phyloP scores from a whole-genome alignment of 73 alveolate genomes.

The Symbiodinium pilosum region DNA sequence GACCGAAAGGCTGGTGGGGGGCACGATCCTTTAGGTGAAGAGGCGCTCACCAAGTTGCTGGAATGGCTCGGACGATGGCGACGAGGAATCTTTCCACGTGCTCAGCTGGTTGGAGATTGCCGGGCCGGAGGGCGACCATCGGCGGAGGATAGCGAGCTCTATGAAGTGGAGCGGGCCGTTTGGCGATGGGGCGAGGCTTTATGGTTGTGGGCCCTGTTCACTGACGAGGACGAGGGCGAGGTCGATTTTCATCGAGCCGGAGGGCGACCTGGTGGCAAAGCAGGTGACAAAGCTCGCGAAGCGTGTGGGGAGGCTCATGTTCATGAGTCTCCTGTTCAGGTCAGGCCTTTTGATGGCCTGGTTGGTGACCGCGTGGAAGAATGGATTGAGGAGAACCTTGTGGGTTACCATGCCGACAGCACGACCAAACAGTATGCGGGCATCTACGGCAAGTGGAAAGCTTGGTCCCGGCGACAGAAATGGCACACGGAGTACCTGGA shows the following conservation, averaged over 20 bases:
- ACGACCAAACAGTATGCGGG: not conserved
- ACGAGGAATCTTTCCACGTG: not conserved
- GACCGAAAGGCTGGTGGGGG: not conserved
- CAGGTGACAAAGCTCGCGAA: not conserved
- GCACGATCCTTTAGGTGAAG: not conserved
- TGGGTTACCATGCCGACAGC: constrained; percentile 15
- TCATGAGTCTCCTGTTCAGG: too few species aligned
- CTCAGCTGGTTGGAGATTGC: not conserved
- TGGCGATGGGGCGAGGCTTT: constrained; percentile 41
- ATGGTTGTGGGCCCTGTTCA: not conserved
- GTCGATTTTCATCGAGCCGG: not conserved
- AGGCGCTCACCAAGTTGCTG: not conserved
- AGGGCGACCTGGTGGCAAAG: not conserved
- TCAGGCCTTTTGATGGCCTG: not conserved
- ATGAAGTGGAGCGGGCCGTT: not conserved
- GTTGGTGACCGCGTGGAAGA: not conserved
- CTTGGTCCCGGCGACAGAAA: not conserved
- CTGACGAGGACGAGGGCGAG: not conserved
- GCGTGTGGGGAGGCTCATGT: not conserved
- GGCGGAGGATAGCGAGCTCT: not conserved
- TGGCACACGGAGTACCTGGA: not conserved
- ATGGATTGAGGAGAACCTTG: not conserved
- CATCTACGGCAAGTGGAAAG: constrained; percentile 17
- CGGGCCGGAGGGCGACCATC: not conserved
- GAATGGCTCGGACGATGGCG: not conserved